Conservation (phyloP, 2,329 filamentous ascomycete species). For the Cladosporium colombiae region DNA sequence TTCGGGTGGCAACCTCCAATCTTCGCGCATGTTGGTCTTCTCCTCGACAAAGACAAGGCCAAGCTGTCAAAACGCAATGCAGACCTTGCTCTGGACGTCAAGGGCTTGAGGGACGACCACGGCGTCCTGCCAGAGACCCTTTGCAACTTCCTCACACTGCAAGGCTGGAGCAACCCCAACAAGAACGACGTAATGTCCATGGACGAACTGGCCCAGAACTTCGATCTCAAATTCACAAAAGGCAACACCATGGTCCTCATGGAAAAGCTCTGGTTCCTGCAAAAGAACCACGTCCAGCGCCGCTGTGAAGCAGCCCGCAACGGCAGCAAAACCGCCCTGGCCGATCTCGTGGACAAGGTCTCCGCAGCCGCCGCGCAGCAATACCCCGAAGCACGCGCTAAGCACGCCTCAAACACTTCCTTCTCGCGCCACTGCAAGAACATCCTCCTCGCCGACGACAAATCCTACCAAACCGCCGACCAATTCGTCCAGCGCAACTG, state of each 20-base stretch:
- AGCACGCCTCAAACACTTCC: neutral
- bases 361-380: constrained; percentile 35
- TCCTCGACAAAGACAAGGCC: constrained; percentile 49
- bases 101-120: constrained; percentile 56
- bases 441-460: constrained; percentile 56
- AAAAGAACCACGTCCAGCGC: constrained; percentile 65
- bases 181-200: constrained; percentile 72
- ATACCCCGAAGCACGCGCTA: constrained; percentile 20
- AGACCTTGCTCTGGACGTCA: constrained; percentile 57
- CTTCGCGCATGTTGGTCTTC: constrained; percentile 53
- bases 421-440: constrained; percentile 27
- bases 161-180: constrained; percentile 76
- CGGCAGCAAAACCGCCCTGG: constrained; percentile 35
- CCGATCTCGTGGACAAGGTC: constrained; percentile 41
- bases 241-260: constrained; percentile 83
- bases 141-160: constrained; percentile 79
- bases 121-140: constrained; percentile 65
- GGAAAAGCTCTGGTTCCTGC: constrained; percentile 78
- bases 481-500: constrained; percentile 59
- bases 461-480: constrained; percentile 58
- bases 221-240: constrained; percentile 84
- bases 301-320: constrained; percentile 49
- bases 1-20: constrained; percentile 51
- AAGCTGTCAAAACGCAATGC: constrained; percentile 72
- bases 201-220: constrained; percentile 69